These are phyloP conservation scores for Nitzschia putrida DNA, from an alignment of 108 stramenopile genomes.

Conservation along the genomic window DNA sequence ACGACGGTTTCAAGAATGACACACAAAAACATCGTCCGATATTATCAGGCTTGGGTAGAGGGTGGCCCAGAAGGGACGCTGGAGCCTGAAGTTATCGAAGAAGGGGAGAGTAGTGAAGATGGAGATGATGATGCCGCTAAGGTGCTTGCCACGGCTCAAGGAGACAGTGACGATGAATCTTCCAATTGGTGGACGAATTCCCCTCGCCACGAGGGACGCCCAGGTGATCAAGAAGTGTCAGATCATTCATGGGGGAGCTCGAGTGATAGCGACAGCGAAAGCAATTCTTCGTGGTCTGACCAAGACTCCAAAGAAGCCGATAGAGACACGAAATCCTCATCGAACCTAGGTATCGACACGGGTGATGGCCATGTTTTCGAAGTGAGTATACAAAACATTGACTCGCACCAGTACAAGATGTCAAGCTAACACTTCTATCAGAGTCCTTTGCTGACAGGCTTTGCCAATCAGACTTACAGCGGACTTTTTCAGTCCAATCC, in stretches of 20 bases:
- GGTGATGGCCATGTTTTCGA: background rate
- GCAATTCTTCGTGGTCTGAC: too few relatives aligned
- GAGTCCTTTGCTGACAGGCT: conserved; percentile 31
- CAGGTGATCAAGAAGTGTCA: too few relatives aligned
- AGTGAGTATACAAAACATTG: background rate
- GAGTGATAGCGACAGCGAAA: too few relatives aligned
- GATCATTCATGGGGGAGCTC: too few relatives aligned
- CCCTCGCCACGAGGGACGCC: conserved; percentile 5
- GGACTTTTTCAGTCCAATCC: conserved; percentile 21
- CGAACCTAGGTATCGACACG: background rate
- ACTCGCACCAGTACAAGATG: too few relatives aligned
- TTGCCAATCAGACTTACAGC: conserved; percentile 29
- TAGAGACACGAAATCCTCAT: background rate
- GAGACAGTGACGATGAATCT: conserved; percentile 51
- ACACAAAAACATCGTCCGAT: conserved; percentile 80
- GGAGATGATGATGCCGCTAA: conserved; percentile 23
- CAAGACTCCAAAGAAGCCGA: background rate
- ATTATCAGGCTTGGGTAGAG: conserved; percentile 83
- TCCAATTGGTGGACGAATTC: conserved; percentile 47
- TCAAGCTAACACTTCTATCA: too few relatives aligned
- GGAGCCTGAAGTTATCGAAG: conserved; percentile 7
- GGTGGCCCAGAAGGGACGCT: conserved; percentile 14
- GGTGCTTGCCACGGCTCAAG: conserved; percentile 29
- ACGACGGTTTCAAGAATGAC: conserved; percentile 85
- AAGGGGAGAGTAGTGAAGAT: conserved; percentile 9